Conservation (phyloP, 78 protist genomes). For the Polysphondylium violaceum region DNA sequence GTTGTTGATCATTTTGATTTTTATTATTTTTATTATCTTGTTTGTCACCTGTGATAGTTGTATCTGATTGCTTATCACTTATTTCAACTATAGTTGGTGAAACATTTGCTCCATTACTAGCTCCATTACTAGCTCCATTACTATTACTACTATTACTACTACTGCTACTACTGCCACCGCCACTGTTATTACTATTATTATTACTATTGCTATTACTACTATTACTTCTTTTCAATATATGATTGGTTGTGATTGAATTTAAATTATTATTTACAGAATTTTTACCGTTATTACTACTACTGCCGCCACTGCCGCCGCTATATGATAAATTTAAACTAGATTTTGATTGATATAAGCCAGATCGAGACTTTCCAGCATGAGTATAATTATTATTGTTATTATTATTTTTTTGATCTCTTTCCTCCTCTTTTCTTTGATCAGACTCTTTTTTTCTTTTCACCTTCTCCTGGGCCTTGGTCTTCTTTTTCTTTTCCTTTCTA, state of each 20-base stretch:
- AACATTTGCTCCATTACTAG: background rate
- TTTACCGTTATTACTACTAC: background rate
- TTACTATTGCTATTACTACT: background rate
- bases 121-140: background rate
- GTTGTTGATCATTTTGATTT: background rate
- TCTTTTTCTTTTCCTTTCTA: constrained; percentile 53
- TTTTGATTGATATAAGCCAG: background rate
- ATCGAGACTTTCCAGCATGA: background rate
- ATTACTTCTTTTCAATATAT: constrained; percentile 9
- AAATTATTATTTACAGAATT: constrained; percentile 19
- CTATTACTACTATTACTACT: background rate
- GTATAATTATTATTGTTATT: background rate
- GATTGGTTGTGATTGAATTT: constrained; percentile 18
- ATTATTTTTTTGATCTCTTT: background rate
- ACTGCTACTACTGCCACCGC: background rate
- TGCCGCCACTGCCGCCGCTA: background rate
- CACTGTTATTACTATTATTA: constrained; percentile 12
- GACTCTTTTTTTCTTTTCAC: background rate
- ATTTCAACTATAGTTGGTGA: background rate
- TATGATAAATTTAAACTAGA: constrained; percentile 1
- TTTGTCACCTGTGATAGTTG: background rate
- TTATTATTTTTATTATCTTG: background rate
- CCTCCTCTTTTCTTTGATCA: background rate
- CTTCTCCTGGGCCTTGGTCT: constrained; percentile 6
- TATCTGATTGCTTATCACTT: too few species aligned